These are phyloP conservation scores for Leishmania lainsoni DNA, from an alignment of 208 protist species.

Conservation along the genomic window DNA sequence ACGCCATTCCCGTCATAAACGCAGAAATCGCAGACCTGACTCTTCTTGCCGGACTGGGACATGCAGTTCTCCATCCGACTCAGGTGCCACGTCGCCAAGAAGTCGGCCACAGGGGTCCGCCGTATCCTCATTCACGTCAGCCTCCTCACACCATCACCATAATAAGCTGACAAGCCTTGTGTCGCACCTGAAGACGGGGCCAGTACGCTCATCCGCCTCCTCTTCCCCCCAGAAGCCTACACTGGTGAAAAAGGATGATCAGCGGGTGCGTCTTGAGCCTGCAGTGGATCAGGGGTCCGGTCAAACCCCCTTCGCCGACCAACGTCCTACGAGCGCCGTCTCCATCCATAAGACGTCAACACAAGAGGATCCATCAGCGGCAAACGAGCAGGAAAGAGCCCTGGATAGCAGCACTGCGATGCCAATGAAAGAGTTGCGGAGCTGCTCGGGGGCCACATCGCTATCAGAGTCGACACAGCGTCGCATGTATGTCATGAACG, in stretches of 20 bases:
- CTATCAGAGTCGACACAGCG: neutral
- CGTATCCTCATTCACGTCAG: neutral
- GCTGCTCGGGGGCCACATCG: neutral
- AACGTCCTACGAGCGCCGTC: neutral
- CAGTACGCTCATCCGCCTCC: neutral
- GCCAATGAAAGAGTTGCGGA: slow-evolving; percentile 7
- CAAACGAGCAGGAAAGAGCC: neutral
- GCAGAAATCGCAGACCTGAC: neutral
- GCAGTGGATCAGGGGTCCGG: neutral
- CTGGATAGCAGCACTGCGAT: slow-evolving; percentile 18
- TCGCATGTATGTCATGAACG: neutral
- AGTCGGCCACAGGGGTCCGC: neutral
- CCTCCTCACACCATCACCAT: neutral
- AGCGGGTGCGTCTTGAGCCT: neutral
- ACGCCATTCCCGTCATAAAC: neutral
- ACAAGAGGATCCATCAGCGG: neutral
- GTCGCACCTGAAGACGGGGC: neutral
- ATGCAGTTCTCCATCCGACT: neutral
- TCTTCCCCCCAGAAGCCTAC: neutral
- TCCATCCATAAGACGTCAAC: slow-evolving; percentile 1
- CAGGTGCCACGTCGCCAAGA: neutral
- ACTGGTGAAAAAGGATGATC: neutral
- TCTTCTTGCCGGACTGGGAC: neutral
- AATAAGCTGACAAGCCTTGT: neutral
- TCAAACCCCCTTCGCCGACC: neutral